Evolutionary conservation across 1,284 basidiomycete species (phyloP).

Genomic region (Cryptococcus floricola): DNA sequence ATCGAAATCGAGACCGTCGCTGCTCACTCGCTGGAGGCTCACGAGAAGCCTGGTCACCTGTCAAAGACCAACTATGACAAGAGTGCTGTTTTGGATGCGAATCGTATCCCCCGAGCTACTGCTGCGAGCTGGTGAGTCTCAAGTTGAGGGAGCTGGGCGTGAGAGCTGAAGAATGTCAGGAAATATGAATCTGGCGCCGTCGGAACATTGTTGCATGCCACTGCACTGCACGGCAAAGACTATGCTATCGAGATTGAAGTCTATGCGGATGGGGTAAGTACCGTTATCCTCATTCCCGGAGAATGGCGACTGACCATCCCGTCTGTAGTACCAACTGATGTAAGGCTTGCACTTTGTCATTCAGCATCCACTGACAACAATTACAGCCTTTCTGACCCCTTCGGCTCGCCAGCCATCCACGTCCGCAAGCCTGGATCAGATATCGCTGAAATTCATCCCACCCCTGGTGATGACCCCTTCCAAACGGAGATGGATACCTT

Average conservation of each 20-base stretch:
- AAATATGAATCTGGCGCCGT: constrained; percentile 45
- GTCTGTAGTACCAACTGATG: constrained; percentile 36
- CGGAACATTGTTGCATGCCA: constrained; percentile 43
- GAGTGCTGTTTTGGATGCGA: constrained; percentile 41
- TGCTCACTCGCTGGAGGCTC: constrained; percentile 36
- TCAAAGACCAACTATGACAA: constrained; percentile 52
- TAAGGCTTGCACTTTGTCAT: constrained; percentile 5
- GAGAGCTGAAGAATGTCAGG: constrained; percentile 18
- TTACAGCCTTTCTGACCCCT: constrained; percentile 46
- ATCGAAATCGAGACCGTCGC: constrained; percentile 49
- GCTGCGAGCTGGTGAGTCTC: constrained; percentile 45
- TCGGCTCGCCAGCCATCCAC: constrained; percentile 43
- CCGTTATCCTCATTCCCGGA: not conserved
- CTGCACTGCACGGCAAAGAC: constrained; percentile 34
- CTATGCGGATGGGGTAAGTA: constrained; percentile 40
- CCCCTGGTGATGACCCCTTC: constrained; percentile 49
- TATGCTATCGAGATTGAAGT: constrained; percentile 47
- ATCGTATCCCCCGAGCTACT: constrained; percentile 49
- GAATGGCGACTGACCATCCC: not conserved
- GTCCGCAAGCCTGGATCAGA: constrained; percentile 45
- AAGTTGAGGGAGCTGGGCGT: constrained; percentile 3
- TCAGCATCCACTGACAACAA: constrained; percentile 1
- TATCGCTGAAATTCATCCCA: constrained; percentile 24
- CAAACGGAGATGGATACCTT: constrained; percentile 48
- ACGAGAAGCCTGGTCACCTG: constrained; percentile 52